These are phyloP conservation scores for Xylariaceae sp. DNA, from an alignment of 2,329 filamentous ascomycete genomes.

Conservation along the genomic window DNA sequence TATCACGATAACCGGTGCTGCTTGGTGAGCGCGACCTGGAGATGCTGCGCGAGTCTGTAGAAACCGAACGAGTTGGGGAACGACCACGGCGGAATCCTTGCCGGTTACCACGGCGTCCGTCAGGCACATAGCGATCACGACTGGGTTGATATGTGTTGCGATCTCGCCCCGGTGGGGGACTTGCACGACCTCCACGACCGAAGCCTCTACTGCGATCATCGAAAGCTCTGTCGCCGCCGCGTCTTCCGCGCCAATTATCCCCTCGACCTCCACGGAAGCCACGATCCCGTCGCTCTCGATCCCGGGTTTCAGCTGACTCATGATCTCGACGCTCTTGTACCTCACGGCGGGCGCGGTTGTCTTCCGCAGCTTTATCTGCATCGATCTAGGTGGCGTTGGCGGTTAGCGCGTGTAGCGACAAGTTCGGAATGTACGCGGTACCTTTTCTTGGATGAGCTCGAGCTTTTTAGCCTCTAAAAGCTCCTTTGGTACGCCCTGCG, in stretches of 20 bases:
- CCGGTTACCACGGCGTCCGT: slow-evolving; percentile 38
- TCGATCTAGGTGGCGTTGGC: slow-evolving; percentile 54
- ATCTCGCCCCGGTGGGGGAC: slow-evolving; percentile 40
- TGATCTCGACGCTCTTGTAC: slow-evolving; percentile 66
- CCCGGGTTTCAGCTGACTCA: slow-evolving; percentile 62
- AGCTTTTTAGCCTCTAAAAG: slow-evolving; percentile 93
- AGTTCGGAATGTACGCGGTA: slow-evolving; percentile 32
- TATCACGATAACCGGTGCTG: slow-evolving; percentile 19
- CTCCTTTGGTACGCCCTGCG: slow-evolving; percentile 89
- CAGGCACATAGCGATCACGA: slow-evolving; percentile 46
- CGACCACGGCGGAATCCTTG: slow-evolving; percentile 39
- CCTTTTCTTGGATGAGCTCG: slow-evolving; percentile 93
- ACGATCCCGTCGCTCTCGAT: slow-evolving; percentile 55
- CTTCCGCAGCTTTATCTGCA: slow-evolving; percentile 74
- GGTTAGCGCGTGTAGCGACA: neutral
- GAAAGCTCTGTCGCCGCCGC: slow-evolving; percentile 46
- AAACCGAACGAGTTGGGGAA: slow-evolving; percentile 36
- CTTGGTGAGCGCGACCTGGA: slow-evolving; percentile 28
- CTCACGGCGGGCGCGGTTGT: slow-evolving; percentile 65
- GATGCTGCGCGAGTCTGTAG: slow-evolving; percentile 33
- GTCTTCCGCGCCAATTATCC: slow-evolving; percentile 50
- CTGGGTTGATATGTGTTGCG: slow-evolving; percentile 31
- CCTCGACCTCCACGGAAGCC: slow-evolving; percentile 45
- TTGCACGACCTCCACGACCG: slow-evolving; percentile 41
- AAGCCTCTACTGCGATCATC: slow-evolving; percentile 41